Evolutionary conservation across 352 stramenopile genomes (phyloP), one percentile per base, ranked within the genome.

Genomic region (Globisporangium paroecandrum): DNA sequence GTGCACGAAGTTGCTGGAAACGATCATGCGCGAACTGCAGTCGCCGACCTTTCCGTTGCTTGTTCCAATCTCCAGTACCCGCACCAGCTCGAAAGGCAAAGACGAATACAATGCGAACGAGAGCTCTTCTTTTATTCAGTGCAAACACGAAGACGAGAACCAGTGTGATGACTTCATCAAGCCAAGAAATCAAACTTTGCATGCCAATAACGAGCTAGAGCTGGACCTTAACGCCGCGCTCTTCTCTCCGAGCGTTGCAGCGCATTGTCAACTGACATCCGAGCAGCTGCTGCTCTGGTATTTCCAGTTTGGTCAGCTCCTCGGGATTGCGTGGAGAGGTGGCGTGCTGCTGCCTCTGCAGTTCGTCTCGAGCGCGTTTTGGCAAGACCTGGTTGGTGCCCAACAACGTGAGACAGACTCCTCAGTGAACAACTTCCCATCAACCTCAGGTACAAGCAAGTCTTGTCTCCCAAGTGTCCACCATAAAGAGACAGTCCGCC

Each of bases 291-390:
- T 89, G 2, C 59, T 77, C n/a, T 89, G 75, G 75, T 89, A 79
- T 54, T 89, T 81, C 41, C 71, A 75, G 15, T 66, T 92, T 9
- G 86, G 84, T 0, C 79, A 87, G 58, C 13, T 90, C 15, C 64
- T 93, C 8, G 84, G 84, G 7, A 84, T 93, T 22, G 75, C 81
- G 0, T 94, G 86, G 86, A 72, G 84, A 3, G 74, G 77, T 7
- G 68, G 72, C 6, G 57, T 80, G 7, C 25, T 84, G 4, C 43
- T 91, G 0, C 83, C 86, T 1, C 73, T 93, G 20, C 69, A 86
- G 59, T 90, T 80, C 43, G 0, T 91, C n/a, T 79, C 76, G 0
- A 53, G 24, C 0, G 32, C 53, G 4, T 87, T 91, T 22, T 93
- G 82, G 82, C 18, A 64, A 3, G 69, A 83, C 9, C 53, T 87